Evolutionary conservation across 2,329 filamentous ascomycete genomes (phyloP), one percentile per base, ranked within the genome.

Genomic region (Fusarium solani-melongenae): DNA sequence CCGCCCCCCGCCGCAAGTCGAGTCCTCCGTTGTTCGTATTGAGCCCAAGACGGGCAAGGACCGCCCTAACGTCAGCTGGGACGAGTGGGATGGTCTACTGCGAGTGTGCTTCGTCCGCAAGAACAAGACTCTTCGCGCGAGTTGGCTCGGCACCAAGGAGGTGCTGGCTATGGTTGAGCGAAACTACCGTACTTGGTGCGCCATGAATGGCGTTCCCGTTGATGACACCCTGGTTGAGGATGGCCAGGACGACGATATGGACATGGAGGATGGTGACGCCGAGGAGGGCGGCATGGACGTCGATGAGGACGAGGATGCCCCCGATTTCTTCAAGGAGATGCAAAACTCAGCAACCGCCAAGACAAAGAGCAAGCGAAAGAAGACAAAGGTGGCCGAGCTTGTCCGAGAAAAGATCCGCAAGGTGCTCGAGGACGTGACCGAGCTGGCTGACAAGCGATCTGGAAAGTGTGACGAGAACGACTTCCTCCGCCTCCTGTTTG

Each of bases 1-100:
- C 88, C 94, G 94, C 71, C 96, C 96, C 0, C 96, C 96, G 1
- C 96, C 96, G 10, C 90, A 94, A 79, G 96, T 99, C 66, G 96
- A 99, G 83, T 94, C 91, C 9, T 95, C 93, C 66, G 95, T 98
- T 8, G 95, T 98, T 56, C 90, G 95, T 69, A 93, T 98, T 75
- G 94, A 96, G 80, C 95, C 95, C 24, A 97, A 98, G 85, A 88
- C 90, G 39, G 95, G 95, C 12, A 86, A 84, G 56, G 90, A 92
- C 73, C 86, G 94, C 39, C 96, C 96, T 62, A 92, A 94, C 76
- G 95, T 98, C 73, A 94, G 91, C 80, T 98, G 96, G 83, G 94
- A 97, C 62, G 96, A 98, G 82, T 98, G 95, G 92, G 96, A 98
- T 80, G 95, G 96, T 11, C 87, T 98, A 80, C 83, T 98, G 70